Percentiles rank a stretch among this genome's conserved stretches.
Conservation (phyloP, 257 asterid species). For the Asclepias syriaca region DNA sequence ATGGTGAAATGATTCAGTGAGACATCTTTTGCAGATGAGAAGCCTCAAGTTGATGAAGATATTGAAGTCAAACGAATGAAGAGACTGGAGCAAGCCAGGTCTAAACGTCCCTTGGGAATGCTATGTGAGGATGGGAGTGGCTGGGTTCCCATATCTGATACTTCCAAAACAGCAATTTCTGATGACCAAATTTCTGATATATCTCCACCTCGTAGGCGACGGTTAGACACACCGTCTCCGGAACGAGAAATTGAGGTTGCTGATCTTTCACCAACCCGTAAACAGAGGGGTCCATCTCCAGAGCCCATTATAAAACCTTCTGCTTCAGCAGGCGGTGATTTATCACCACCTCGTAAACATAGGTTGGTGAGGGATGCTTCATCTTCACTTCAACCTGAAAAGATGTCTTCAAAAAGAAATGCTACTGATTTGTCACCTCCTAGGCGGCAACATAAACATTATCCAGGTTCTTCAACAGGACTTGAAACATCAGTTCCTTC, state of each 20-base stretch:
- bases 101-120: constrained; percentile 57
- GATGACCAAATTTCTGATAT: constrained; percentile 21
- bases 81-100: constrained; percentile 55
- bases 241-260: constrained; percentile 16
- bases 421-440: constrained; percentile 28
- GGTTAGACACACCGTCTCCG: constrained; percentile 25
- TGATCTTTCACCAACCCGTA: constrained; percentile 53
- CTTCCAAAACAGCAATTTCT: constrained; percentile 16
- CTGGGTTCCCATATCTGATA: constrained; percentile 57
- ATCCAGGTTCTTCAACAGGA: not conserved
- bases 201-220: constrained; percentile 22
- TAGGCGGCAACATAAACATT: constrained; percentile 14
- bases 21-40: constrained; percentile 46
- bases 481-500: not conserved
- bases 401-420: constrained; percentile 5
- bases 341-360: constrained; percentile 35
- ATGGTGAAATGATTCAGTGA: constrained; percentile 1
- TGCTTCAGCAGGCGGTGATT: constrained; percentile 24
- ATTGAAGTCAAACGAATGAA: constrained; percentile 79
- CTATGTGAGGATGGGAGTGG: constrained; percentile 97
- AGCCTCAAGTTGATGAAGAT: constrained; percentile 80
- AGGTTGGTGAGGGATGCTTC: constrained; percentile 21
- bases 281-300: constrained; percentile 51
- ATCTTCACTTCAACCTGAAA: constrained; percentile 23
- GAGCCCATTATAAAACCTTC: constrained; percentile 23